Evolutionary conservation across 768 basidiomycete genomes (phyloP).

Genomic region (Tricholoma saponaceum): DNA sequence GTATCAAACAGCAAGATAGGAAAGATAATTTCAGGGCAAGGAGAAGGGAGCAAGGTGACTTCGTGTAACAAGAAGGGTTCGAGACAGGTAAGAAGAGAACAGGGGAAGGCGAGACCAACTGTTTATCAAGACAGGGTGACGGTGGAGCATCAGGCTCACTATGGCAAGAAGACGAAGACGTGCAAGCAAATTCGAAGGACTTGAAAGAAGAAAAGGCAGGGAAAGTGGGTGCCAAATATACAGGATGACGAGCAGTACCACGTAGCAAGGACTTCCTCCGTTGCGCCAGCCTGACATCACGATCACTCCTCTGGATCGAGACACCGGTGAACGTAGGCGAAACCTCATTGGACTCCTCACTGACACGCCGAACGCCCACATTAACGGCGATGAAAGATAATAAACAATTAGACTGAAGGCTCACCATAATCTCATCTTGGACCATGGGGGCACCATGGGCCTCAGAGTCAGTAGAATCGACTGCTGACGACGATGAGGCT

Average conservation of each 20-base stretch:
- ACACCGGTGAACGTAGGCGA: background rate
- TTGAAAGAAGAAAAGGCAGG: background rate
- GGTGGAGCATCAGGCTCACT: background rate
- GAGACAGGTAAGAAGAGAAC: background rate
- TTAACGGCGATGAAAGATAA: background rate
- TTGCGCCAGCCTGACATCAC: background rate
- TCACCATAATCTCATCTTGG: background rate
- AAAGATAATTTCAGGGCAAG: background rate
- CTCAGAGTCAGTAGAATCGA: background rate
- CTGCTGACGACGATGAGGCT: background rate
- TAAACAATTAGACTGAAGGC: background rate
- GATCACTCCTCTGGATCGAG: background rate
- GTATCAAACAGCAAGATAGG: background rate
- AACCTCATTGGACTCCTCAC: background rate
- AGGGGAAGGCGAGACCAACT: background rate
- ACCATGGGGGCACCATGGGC: background rate
- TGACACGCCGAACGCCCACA: background rate
- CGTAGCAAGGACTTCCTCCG: background rate
- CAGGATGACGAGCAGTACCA: background rate
- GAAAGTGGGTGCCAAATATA: background rate
- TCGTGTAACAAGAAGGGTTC: background rate
- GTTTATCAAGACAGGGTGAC: background rate
- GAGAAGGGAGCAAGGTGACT: background rate
- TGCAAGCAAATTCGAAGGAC: background rate
- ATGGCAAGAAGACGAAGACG: background rate